A percentile compares a stretch with the other conserved stretches of the same genome.
Evolutionary conservation across 2,329 filamentous ascomycete genomes (phyloP).

Genomic region (Penicillium sp.): DNA sequence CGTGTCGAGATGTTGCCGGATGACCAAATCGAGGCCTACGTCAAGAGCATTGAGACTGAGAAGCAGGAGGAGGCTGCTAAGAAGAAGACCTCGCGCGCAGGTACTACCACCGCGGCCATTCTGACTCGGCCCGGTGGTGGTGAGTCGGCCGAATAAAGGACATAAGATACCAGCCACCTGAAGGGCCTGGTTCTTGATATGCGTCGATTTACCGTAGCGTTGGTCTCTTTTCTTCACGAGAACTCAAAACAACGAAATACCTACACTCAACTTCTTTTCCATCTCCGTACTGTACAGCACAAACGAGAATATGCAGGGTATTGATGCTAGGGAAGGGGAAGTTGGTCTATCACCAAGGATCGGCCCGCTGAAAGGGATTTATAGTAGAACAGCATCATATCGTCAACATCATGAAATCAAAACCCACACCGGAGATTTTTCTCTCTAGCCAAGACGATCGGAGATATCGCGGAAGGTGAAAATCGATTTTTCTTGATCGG

Average conservation of each 20-base stretch:
- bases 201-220: conserved; percentile 25
- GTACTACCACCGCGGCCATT: conserved; percentile 62
- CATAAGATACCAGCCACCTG: conserved; percentile 18
- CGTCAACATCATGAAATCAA: conserved; percentile 32
- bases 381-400: conserved; percentile 22
- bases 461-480: conserved; percentile 76
- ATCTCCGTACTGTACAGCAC: conserved; percentile 16
- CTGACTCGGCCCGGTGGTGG: conserved; percentile 60
- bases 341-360: conserved; percentile 7
- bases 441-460: conserved; percentile 70
- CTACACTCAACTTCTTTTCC: conserved; percentile 1
- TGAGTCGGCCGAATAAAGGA: conserved; percentile 28
- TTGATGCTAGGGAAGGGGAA: conserved; percentile 12
- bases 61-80: conserved; percentile 98
- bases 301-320: conserved; percentile 13
- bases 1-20: conserved; percentile 88
- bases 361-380: background rate
- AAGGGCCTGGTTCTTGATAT: conserved; percentile 19
- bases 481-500: conserved; percentile 61
- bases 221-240: conserved; percentile 23
- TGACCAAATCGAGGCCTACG: conserved; percentile 94
- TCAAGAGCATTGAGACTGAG: conserved; percentile 98
- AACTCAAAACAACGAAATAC: conserved; percentile 24
- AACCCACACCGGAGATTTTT: background rate
- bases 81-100: conserved; percentile 75